Evolutionary conservation across 495 filamentous ascomycete genomes (phyloP).

Genomic region (Penicillium ucsense): DNA sequence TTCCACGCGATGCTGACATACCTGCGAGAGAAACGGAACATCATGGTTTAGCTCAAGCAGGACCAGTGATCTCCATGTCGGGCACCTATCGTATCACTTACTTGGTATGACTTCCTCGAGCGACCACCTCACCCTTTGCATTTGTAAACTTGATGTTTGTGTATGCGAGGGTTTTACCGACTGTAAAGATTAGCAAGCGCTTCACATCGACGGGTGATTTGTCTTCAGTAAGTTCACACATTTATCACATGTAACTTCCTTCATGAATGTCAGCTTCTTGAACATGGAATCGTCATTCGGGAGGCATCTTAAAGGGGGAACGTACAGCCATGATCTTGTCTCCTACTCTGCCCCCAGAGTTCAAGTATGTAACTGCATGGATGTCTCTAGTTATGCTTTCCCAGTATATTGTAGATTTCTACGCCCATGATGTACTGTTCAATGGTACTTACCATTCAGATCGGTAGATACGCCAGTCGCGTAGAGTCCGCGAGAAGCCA

Average conservation of each 20-base stretch:
- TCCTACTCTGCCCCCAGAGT: slow-evolving; percentile 71
- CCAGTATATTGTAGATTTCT: no score
- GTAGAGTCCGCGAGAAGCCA: slow-evolving; percentile 80
- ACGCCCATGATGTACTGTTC: no score
- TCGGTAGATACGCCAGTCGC: slow-evolving; percentile 91
- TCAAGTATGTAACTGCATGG: slow-evolving; percentile 75
- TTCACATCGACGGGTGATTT: not conserved
- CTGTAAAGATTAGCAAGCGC: slow-evolving; percentile 30
- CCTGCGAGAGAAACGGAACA: slow-evolving; percentile 14
- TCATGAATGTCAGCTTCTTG: slow-evolving; percentile 13
- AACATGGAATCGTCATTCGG: not conserved
- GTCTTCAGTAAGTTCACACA: slow-evolving; percentile 39
- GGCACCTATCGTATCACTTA: slow-evolving; percentile 25
- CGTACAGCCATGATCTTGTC: slow-evolving; percentile 59
- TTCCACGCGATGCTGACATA: slow-evolving; percentile 51
- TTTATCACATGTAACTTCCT: slow-evolving; percentile 75
- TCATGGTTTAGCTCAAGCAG: no score
- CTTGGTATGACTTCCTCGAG: slow-evolving; percentile 95
- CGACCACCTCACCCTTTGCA: slow-evolving; percentile 64
- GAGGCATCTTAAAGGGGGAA: not conserved
- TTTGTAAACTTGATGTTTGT: slow-evolving; percentile 77
- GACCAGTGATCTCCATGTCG: no score
- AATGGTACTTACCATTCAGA: slow-evolving; percentile 55
- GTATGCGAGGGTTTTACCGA: slow-evolving; percentile 87
- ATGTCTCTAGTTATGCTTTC: not conserved